Conservation (phyloP, 257 asterid genomes). For the Misopates orontium region DNA sequence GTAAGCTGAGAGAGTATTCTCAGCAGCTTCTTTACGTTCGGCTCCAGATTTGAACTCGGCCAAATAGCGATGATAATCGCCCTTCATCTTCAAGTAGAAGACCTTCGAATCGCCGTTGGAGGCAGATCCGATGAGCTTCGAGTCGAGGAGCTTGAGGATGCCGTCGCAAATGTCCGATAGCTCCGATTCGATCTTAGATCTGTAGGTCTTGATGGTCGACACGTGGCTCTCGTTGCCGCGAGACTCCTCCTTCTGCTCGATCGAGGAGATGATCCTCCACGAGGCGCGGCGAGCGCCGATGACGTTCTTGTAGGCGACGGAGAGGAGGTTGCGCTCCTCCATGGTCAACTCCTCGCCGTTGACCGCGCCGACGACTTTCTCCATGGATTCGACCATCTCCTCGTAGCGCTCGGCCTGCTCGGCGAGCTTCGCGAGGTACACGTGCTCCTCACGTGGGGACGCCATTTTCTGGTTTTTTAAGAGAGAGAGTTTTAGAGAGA, state of each 20-base stretch:
- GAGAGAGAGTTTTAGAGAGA: too few species aligned
- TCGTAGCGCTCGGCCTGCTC: background rate
- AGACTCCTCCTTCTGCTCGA: constrained; percentile 66
- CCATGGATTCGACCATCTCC: background rate
- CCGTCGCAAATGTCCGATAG: constrained; percentile 75
- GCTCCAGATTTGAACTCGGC: constrained; percentile 77
- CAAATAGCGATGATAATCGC: constrained; percentile 80
- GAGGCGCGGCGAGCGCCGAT: constrained; percentile 9
- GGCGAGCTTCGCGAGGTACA: background rate
- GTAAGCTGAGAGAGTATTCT: constrained; percentile 84
- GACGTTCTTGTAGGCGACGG: constrained; percentile 7
- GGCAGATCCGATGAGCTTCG: constrained; percentile 73
- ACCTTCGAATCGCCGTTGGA: constrained; percentile 73
- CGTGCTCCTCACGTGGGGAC: background rate
- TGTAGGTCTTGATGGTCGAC: constrained; percentile 45
- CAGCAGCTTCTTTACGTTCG: constrained; percentile 86
- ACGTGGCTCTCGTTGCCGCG: constrained; percentile 66
- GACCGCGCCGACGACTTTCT: background rate
- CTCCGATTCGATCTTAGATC: constrained; percentile 64
- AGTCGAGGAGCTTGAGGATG: constrained; percentile 65
- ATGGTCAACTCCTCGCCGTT: background rate
- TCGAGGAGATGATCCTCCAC: constrained; percentile 31
- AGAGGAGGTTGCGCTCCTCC: constrained; percentile 14
- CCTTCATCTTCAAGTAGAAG: constrained; percentile 89
- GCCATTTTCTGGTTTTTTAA: background rate